These are phyloP conservation scores for Aspergillus unguis DNA, from an alignment of 2,329 filamentous ascomycete species.

Conservation along the genomic window DNA sequence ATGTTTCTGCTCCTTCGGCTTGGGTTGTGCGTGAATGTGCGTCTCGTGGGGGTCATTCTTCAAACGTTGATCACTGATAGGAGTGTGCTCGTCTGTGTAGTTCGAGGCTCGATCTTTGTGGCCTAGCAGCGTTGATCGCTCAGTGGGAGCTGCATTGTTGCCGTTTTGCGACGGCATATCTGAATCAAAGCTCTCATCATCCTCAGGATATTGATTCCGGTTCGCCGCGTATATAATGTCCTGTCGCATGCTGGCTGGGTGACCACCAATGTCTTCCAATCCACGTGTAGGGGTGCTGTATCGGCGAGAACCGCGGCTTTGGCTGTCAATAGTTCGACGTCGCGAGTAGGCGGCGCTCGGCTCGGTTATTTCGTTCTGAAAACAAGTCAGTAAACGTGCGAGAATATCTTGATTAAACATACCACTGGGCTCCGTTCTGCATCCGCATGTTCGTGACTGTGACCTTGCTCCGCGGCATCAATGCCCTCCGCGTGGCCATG, in stretches of 20 bases:
- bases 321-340: slow-evolving; percentile 25
- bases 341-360: slow-evolving; percentile 29
- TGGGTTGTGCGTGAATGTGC: slow-evolving; percentile 76
- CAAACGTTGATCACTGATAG: slow-evolving; percentile 12
- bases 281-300: slow-evolving; percentile 55
- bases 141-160: slow-evolving; percentile 51
- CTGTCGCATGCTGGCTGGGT: slow-evolving; percentile 85
- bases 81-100: slow-evolving; percentile 31
- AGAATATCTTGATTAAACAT: slow-evolving; percentile 44
- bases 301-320: slow-evolving; percentile 29
- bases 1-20: slow-evolving; percentile 58
- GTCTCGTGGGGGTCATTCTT: slow-evolving; percentile 54
- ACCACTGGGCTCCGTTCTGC: slow-evolving; percentile 61
- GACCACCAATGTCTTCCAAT: slow-evolving; percentile 72
- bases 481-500: slow-evolving; percentile 40
- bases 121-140: slow-evolving; percentile 37
- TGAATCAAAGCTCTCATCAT: slow-evolving; percentile 52
- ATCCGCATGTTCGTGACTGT: slow-evolving; percentile 32
- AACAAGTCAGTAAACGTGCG: slow-evolving; percentile 16
- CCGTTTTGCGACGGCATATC: slow-evolving; percentile 52
- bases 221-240: slow-evolving; percentile 92
- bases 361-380: slow-evolving; percentile 27
- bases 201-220: slow-evolving; percentile 60
- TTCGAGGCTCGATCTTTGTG: slow-evolving; percentile 40
- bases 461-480: slow-evolving; percentile 38